These are phyloP conservation scores for Ceratocystis harringtonii DNA, from an alignment of 2,329 filamentous ascomycete genomes.

Conservation along the genomic window DNA sequence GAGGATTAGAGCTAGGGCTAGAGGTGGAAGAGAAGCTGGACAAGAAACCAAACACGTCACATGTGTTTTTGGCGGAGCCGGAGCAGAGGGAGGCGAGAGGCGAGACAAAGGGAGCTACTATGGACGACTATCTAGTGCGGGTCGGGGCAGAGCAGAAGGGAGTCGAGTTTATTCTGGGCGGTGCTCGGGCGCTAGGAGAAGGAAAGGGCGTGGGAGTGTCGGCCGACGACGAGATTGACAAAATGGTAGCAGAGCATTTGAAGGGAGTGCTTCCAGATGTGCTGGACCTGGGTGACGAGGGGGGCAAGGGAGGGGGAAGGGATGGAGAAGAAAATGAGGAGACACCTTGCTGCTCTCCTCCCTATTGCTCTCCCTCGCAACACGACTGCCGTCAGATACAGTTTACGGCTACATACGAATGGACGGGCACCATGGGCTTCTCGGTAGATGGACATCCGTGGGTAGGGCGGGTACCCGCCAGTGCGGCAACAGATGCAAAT, in stretches of 20 bases:
- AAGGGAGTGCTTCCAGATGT: slow-evolving; percentile 29
- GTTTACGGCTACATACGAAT: slow-evolving; percentile 44
- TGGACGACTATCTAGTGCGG: slow-evolving; percentile 61
- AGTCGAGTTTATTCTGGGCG: slow-evolving; percentile 54
- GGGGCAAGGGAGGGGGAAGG: not conserved
- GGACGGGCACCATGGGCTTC: slow-evolving; percentile 73
- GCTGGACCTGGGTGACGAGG: slow-evolving; percentile 22
- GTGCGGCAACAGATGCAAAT: slow-evolving; percentile 29
- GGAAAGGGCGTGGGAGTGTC: slow-evolving; percentile 39
- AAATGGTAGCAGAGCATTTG: slow-evolving; percentile 40
- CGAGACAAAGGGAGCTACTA: slow-evolving; percentile 24
- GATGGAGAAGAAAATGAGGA: not conserved
- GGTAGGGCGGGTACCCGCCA: slow-evolving; percentile 50
- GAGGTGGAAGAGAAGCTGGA: no score
- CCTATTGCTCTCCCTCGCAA: slow-evolving; percentile 22
- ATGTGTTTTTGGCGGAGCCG: slow-evolving; percentile 40
- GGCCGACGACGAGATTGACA: slow-evolving; percentile 44
- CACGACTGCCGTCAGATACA: slow-evolving; percentile 27
- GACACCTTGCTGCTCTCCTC: no score
- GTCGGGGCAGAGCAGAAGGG: slow-evolving; percentile 34
- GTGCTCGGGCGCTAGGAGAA: slow-evolving; percentile 42
- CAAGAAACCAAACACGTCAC: slow-evolving; percentile 37
- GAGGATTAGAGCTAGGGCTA: slow-evolving; percentile 17
- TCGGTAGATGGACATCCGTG: slow-evolving; percentile 52
- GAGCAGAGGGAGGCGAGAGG: slow-evolving; percentile 13